Evolutionary conservation across 208 protist species (phyloP).

Genomic region (Trypanosoma lewisi): DNA sequence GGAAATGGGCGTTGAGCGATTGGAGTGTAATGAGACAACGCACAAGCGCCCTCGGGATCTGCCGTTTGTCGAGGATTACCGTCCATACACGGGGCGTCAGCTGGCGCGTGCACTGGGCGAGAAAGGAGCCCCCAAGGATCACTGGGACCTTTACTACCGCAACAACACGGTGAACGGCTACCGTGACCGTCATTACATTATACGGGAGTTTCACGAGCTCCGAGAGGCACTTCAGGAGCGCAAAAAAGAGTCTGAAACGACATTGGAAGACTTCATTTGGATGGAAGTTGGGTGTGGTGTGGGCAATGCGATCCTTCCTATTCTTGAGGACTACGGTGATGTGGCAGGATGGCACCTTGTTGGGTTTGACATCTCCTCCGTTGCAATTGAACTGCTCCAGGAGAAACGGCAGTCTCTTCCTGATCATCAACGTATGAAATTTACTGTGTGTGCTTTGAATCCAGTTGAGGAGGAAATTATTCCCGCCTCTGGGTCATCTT

Average conservation of each 20-base stretch:
- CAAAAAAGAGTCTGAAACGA: neutral
- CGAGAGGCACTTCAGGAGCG: slow-evolving; percentile 26
- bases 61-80: slow-evolving; percentile 79
- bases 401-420: slow-evolving; percentile 42
- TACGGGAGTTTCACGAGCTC: slow-evolving; percentile 83
- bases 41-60: slow-evolving; percentile 29
- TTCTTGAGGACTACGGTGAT: slow-evolving; percentile 79
- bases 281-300: slow-evolving; percentile 95
- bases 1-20: slow-evolving; percentile 1
- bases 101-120: slow-evolving; percentile 24
- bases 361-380: slow-evolving; percentile 89
- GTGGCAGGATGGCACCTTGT: slow-evolving; percentile 65
- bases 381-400: slow-evolving; percentile 81
- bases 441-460: slow-evolving; percentile 56
- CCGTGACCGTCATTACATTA: slow-evolving; percentile 89
- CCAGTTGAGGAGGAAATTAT: slow-evolving; percentile 58
- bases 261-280: slow-evolving; percentile 31
- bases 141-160: slow-evolving; percentile 90
- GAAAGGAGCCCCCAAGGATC: slow-evolving; percentile 37
- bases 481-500: slow-evolving; percentile 3
- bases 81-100: slow-evolving; percentile 68
- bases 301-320: slow-evolving; percentile 90
- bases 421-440: slow-evolving; percentile 35
- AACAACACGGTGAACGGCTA: slow-evolving; percentile 89
- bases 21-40: neutral